Conservation (phyloP, 495 filamentous ascomycete species). For the Neurospora sp. region DNA sequence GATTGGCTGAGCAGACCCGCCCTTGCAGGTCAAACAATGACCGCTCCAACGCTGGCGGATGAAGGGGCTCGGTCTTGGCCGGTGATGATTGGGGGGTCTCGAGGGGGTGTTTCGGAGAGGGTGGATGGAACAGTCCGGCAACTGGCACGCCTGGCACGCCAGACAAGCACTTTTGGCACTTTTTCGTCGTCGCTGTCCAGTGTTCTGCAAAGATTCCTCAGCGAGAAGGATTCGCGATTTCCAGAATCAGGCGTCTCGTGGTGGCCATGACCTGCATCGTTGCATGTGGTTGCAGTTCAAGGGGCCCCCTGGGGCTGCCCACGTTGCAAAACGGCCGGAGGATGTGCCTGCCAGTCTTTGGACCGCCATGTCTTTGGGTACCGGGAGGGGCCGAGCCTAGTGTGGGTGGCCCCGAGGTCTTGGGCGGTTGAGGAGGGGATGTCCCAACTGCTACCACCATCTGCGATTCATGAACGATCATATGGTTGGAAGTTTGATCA, state of each 20-base stretch:
- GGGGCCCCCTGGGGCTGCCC: background rate
- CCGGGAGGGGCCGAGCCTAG: background rate
- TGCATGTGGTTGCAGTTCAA: background rate
- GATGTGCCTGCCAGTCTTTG: background rate
- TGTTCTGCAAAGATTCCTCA: background rate
- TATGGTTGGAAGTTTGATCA: background rate
- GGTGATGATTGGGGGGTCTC: background rate
- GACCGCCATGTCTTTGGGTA: background rate
- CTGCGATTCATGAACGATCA: background rate
- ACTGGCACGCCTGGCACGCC: background rate
- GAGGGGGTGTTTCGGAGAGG: background rate
- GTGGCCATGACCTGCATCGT: background rate
- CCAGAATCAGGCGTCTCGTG: background rate
- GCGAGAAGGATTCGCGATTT: background rate
- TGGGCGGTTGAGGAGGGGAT: background rate
- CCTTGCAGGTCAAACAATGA: slow-evolving; percentile 18
- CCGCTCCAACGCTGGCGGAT: slow-evolving; percentile 16
- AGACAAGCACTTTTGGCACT: background rate
- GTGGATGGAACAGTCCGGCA: background rate
- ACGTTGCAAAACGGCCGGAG: background rate
- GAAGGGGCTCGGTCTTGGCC: background rate
- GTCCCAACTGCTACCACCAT: background rate
- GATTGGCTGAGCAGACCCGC: slow-evolving; percentile 14
- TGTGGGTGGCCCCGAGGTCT: background rate
- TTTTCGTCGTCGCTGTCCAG: background rate